Conservation (phyloP, 1,284 basidiomycete species). For the Ganoderma lucidum region DNA sequence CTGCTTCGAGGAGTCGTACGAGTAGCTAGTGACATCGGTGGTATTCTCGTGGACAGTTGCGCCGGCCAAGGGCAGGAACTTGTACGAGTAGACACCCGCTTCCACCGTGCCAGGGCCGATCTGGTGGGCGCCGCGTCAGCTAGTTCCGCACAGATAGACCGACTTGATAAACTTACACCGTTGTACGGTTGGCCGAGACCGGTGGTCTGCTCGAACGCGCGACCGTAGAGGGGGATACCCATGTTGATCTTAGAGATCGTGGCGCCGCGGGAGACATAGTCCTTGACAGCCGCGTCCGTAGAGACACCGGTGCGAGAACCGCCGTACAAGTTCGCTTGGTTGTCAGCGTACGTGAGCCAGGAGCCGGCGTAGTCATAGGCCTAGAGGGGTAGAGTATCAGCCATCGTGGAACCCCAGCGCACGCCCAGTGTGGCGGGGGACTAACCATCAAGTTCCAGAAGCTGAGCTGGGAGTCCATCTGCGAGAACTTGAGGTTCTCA, state of each 20-base stretch:
- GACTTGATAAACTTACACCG: slow-evolving; percentile 53
- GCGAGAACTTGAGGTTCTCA: slow-evolving; percentile 66
- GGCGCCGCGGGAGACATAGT: slow-evolving; percentile 75
- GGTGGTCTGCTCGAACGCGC: slow-evolving; percentile 81
- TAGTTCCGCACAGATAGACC: neutral
- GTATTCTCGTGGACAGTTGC: slow-evolving; percentile 74
- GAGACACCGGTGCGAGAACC: slow-evolving; percentile 66
- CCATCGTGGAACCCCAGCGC: neutral
- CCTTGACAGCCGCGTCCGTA: slow-evolving; percentile 76
- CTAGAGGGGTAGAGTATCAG: slow-evolving; percentile 44
- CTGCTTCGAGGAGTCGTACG: slow-evolving; percentile 70
- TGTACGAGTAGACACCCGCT: slow-evolving; percentile 81
- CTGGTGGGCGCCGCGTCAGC: slow-evolving; percentile 42
- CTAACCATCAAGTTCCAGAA: slow-evolving; percentile 94
- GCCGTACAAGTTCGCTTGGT: slow-evolving; percentile 87
- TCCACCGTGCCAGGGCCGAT: slow-evolving; percentile 80
- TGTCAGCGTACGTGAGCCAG: slow-evolving; percentile 72
- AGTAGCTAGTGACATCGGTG: slow-evolving; percentile 80
- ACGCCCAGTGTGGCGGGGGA: neutral
- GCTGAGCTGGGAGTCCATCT: slow-evolving; percentile 79
- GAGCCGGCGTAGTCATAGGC: slow-evolving; percentile 83
- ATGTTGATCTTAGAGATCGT: slow-evolving; percentile 79
- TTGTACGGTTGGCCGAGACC: slow-evolving; percentile 81
- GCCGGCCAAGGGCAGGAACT: slow-evolving; percentile 69
- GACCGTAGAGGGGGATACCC: slow-evolving; percentile 89